Evolutionary conservation across 2,329 filamentous ascomycete species (phyloP).

Genomic region (Eutypa lata): DNA sequence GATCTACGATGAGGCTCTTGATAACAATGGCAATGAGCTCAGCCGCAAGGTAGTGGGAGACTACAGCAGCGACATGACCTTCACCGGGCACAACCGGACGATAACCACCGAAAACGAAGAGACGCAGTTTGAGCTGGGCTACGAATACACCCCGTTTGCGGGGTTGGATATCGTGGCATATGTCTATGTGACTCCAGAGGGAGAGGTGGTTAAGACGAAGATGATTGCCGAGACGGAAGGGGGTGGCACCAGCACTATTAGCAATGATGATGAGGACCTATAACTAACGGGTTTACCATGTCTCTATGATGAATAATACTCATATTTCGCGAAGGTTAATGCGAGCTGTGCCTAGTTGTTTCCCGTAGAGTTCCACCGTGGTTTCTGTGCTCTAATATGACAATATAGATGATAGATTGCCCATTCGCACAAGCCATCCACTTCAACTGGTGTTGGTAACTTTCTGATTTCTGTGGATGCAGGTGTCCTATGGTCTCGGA

Average conservation of each 20-base stretch:
- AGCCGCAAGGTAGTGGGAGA: slow-evolving; percentile 42
- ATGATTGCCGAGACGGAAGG: slow-evolving; percentile 50
- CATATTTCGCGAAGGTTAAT: background rate
- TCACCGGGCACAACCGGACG: slow-evolving; percentile 50
- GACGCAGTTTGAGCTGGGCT: slow-evolving; percentile 48
- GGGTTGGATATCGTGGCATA: slow-evolving; percentile 43
- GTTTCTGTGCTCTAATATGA: no score
- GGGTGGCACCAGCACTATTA: slow-evolving; percentile 51
- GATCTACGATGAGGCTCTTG: slow-evolving; percentile 50
- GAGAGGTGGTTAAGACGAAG: slow-evolving; percentile 47
- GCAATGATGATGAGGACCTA: slow-evolving; percentile 28
- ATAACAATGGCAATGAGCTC: slow-evolving; percentile 49
- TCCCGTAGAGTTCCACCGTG: no score
- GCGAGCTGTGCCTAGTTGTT: background rate
- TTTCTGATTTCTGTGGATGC: no score
- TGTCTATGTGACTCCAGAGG: slow-evolving; percentile 45
- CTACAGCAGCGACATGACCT: slow-evolving; percentile 51
- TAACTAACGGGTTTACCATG: background rate
- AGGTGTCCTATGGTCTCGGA: no score
- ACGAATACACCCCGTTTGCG: slow-evolving; percentile 49
- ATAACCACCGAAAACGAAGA: slow-evolving; percentile 38
- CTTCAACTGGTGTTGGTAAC: no score
- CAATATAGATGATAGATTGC: no score
- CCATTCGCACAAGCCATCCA: no score
- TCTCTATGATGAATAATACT: background rate